Base-by-base conservation (phyloP, 2,329 filamentous ascomycete species). In the Xylaria sp. region DNA sequence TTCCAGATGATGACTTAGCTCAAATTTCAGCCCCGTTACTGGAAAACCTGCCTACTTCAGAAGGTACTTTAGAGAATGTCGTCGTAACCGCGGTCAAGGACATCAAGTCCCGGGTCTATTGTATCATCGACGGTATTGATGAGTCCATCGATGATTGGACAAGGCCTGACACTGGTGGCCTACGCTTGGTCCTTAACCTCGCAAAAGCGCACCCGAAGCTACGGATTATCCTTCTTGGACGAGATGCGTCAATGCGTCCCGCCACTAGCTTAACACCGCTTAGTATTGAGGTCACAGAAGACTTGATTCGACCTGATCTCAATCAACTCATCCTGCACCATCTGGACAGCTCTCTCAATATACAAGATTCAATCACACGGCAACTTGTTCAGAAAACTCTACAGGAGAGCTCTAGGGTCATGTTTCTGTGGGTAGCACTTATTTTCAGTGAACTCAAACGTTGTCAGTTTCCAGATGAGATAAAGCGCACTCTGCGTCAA, bases 381-480 rank as follows among this genome's bases (percentile, higher is more conserved):
- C 24, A 61, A 27, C 36, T 66, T 36, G 62, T 66, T 14, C 30
- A 59, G 27, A 21, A 57, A 36, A 59, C 62, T 42, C 55, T 69
- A 45, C 48, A 65, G 19, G 45, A 61, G 39, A 66, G 34, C 6
- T 63, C 67, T 11, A 42, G 42, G 7, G 11, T 58, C 27, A 68
- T 68, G 66, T 65, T 68, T 30, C 54, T 68, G 30, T 68, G 66
- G 66, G 57, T 65, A 4, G 45, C 24, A 11, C 57, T 68, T 48
- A 45, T 69, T 19, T 68, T 69, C 34, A 53, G 55, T 19, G 67
- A 62, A 24, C 39, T 69, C 21, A 65, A 55, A 27, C 67, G 62
- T 32, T 69, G 67, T n/a, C 58, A 54, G 14, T 32, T 45, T 8
- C 21, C 51, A 12, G n/a, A 17, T 36, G 34, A 36, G 34, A 36